A percentile compares a stretch with the other conserved stretches of the same genome.
Conservation (phyloP, 2,329 filamentous ascomycete genomes). For the Ascochyta pisi region DNA sequence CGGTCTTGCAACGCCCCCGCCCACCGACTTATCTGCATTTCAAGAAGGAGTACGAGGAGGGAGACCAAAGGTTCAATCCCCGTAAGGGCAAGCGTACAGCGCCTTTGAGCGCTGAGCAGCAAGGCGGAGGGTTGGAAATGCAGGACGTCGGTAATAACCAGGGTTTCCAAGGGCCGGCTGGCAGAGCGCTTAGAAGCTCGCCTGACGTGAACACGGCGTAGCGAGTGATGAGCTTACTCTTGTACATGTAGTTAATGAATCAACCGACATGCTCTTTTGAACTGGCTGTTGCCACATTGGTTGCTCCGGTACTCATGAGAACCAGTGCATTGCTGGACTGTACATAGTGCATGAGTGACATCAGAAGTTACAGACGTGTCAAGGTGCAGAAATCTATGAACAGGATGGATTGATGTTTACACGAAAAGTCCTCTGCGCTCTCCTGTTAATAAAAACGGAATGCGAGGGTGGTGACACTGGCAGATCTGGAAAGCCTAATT, state of each 20-base stretch:
- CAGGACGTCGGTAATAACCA: slow-evolving; percentile 54
- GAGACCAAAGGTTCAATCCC: slow-evolving; percentile 82
- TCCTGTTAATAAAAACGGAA: slow-evolving; percentile 22
- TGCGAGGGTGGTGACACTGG: slow-evolving; percentile 42
- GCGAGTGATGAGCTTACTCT: slow-evolving; percentile 5
- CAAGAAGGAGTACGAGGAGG: slow-evolving; percentile 76
- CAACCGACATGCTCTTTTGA: background rate
- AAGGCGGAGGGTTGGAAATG: slow-evolving; percentile 73
- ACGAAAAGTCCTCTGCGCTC: background rate
- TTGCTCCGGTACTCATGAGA: background rate
- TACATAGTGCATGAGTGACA: background rate
- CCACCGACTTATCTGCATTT: slow-evolving; percentile 90
- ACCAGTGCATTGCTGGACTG: background rate
- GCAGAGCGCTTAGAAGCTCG: slow-evolving; percentile 27
- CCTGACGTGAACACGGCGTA: slow-evolving; percentile 21
- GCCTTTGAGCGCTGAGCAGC: slow-evolving; percentile 58
- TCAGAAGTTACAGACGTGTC: background rate
- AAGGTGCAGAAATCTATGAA: background rate
- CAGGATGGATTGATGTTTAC: background rate
- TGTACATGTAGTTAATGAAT: slow-evolving; percentile 12
- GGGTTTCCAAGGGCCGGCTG: slow-evolving; percentile 46
- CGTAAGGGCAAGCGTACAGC: slow-evolving; percentile 60
- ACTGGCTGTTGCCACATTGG: background rate
- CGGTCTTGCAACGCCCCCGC: slow-evolving; percentile 81
- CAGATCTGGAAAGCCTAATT: slow-evolving; percentile 46